phyloP scores from a whole-genome alignment of 192 early-diverging fungal species.

The Dimargaris verticillata region DNA sequence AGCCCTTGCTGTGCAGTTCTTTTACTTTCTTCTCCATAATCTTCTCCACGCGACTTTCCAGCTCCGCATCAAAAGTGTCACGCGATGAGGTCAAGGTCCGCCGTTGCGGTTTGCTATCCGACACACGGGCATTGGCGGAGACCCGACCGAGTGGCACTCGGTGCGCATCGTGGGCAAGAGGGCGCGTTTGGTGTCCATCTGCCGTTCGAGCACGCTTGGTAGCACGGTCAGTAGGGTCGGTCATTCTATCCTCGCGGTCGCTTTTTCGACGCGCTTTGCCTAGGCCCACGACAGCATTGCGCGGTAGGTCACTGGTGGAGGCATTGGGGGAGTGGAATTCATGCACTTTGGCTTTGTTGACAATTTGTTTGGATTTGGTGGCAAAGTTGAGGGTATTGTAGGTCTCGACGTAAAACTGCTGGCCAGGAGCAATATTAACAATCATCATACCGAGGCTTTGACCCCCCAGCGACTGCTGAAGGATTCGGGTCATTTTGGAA shows the following conservation, averaged over 20 bases:
- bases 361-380: conserved; percentile 37
- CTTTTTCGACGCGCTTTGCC: conserved; percentile 21
- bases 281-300: conserved; percentile 7
- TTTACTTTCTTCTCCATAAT: conserved; percentile 12
- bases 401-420: conserved; percentile 29
- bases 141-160: not conserved
- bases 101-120: conserved; percentile 4
- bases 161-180: not conserved
- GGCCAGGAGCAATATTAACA: conserved; percentile 41
- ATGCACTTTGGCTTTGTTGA: conserved; percentile 27
- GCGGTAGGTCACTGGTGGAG: not conserved
- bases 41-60: conserved; percentile 10
- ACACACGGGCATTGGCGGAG: not conserved
- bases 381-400: conserved; percentile 51
- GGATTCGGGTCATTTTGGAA: conserved; percentile 49
- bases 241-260: conserved; percentile 24
- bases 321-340: not conserved
- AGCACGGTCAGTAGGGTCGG: conserved; percentile 10
- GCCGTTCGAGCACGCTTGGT: conserved; percentile 1
- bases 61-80: conserved; percentile 9
- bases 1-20: conserved; percentile 8
- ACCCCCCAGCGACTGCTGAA: conserved; percentile 50
- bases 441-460: conserved; percentile 45
- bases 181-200: not conserved
- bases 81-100: not conserved